Evolutionary conservation across 176 grass and related monocot species (phyloP), one percentile per base, ranked within the genome.

Genomic region (bread wheat (Triticum aestivum)): DNA sequence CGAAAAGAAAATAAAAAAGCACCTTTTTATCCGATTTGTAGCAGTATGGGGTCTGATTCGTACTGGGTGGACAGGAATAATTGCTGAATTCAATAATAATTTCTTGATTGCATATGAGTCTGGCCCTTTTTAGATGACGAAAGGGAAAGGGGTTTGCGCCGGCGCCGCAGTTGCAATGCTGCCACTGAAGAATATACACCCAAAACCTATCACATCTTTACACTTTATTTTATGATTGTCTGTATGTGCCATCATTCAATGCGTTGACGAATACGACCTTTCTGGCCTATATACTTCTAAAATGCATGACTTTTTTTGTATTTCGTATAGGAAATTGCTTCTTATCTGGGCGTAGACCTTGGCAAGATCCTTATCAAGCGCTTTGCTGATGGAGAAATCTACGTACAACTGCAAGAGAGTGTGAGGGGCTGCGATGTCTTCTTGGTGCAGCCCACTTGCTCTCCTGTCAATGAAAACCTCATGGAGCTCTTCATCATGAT

Each of bases 401-500:
- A 96, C 32, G 97, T 98, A 82, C 93, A 92, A 65, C 82, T 98
- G 78, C 94, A 94, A 86, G 94, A 98, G 88, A 98, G 97, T 9
- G 94, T 98, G 10, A 88, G 97, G 42, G 97, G 97, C 1, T 98
- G 97, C 39, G 97, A 98, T 73, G 97, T 98, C 37, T 98, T 96
- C 80, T 80, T 98, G 79, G 88, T 98, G 86, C 97, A 98, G 42
- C 94, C 97, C 58, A 98, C 94, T 4, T 96, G 89, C 58, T 95
- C 97, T 9, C 97, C 92, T 4, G 97, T 93, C 75, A 98, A 98
- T 51, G 97, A 98, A 66, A 94, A 98, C 76, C 94, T 98, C 72
- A 91, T 98, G 90, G 97, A 96, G 77, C 94, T 98, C 80, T 85
- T 98, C 49, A 79, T 98, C 84, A 98, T 96, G 94, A 98, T 94